A percentile compares a stretch with the other conserved stretches of the same genome.
Evolutionary conservation across 345 rosid genomes (phyloP).

Genomic region (Clarkia xantiana): DNA sequence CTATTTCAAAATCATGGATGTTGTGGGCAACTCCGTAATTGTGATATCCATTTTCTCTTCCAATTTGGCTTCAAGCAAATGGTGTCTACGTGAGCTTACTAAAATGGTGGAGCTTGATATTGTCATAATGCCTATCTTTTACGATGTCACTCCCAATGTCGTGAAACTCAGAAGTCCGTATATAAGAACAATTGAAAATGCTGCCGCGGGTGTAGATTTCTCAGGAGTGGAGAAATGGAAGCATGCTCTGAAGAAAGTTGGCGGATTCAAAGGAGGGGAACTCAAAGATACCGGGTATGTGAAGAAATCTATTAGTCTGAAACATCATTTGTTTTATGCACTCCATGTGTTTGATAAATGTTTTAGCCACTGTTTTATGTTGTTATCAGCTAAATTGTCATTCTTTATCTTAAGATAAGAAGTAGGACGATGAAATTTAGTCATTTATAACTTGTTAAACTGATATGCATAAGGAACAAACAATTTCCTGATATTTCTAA

Average conservation of each 20-base stretch:
- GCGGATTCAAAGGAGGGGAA: constrained; percentile 1
- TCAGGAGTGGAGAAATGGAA: background rate
- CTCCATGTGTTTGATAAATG: background rate
- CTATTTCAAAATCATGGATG: background rate
- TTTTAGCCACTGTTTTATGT: too few species aligned
- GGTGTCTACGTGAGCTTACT: background rate
- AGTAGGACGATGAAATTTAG: background rate
- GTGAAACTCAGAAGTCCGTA: background rate
- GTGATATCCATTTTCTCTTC: constrained; percentile 4
- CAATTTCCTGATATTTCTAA: background rate
- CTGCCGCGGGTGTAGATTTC: background rate
- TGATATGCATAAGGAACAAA: background rate
- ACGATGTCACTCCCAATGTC: constrained; percentile 5
- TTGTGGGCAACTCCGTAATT: background rate
- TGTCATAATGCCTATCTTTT: background rate
- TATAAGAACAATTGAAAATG: background rate
- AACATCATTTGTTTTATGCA: background rate
- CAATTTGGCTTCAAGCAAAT: background rate
- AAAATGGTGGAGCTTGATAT: constrained; percentile 2
- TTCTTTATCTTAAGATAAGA: too few species aligned
- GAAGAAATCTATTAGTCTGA: background rate
- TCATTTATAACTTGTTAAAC: background rate
- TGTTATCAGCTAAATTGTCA: too few species aligned
- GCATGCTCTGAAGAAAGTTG: background rate
- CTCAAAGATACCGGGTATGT: background rate